phyloP scores from a whole-genome alignment of 1,284 basidiomycete genomes.

The Sporisorium graminicola region DNA sequence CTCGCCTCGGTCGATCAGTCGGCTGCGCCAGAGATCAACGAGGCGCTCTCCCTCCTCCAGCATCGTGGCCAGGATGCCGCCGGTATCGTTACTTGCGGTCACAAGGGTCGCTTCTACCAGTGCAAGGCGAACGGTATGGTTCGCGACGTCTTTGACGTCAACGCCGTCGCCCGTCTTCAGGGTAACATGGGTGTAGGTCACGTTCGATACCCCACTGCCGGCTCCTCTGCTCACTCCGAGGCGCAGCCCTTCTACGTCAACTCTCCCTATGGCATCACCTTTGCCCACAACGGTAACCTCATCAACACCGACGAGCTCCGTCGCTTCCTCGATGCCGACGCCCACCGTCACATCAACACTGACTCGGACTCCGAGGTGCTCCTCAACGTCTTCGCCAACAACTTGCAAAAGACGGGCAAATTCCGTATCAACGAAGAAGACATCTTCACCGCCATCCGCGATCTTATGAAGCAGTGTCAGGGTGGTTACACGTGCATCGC shows the following conservation, averaged over 20 bases:
- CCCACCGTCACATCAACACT: conserved; percentile 98
- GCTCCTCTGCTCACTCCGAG: conserved; percentile 94
- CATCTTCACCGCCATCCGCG: conserved; percentile 92
- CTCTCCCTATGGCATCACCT: conserved; percentile 97
- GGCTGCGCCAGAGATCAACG: conserved; percentile 68
- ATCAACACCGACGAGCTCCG: conserved; percentile 90
- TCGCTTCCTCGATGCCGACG: conserved; percentile 93
- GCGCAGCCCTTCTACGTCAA: conserved; percentile 99
- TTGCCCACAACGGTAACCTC: conserved; percentile 98
- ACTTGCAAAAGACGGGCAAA: conserved; percentile 97
- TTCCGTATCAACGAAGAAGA: conserved; percentile 99
- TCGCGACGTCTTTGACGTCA: conserved; percentile 92
- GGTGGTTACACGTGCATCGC: conserved; percentile 97
- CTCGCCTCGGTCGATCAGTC: conserved; percentile 55
- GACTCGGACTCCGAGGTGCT: conserved; percentile 97
- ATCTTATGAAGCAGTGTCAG: conserved; percentile 86
- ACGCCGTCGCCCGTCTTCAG: conserved; percentile 81
- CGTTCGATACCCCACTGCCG: conserved; percentile 88
- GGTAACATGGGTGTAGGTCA: conserved; percentile 99
- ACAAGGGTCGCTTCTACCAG: conserved; percentile 94
- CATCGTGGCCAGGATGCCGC: conserved; percentile 91
- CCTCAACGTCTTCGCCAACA: conserved; percentile 97
- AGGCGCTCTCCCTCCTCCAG: conserved; percentile 68
- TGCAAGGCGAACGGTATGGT: conserved; percentile 99
- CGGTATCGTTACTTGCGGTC: conserved; percentile 95